Percentiles rank a stretch among this genome's conserved stretches.
phyloP scores from a whole-genome alignment of 345 rosid genomes.

The Dipteronia sinensis region DNA sequence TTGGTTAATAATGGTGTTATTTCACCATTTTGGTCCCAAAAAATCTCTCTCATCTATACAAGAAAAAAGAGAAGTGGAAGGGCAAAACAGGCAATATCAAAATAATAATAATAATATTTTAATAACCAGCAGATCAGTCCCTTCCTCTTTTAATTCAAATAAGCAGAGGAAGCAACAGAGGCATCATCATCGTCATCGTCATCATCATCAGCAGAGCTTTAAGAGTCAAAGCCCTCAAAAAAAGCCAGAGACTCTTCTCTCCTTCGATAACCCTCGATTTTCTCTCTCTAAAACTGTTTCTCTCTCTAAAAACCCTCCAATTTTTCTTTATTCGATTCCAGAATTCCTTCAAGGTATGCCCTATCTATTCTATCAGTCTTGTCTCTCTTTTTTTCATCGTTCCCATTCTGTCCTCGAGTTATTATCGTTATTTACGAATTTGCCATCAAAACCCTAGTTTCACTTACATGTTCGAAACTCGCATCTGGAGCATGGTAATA shows the following conservation, averaged over 20 bases:
- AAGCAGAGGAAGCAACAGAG: constrained; percentile 27
- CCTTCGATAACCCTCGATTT: constrained; percentile 16
- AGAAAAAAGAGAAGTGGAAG: neutral
- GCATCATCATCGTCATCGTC: constrained; percentile 29
- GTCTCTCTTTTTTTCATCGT: constrained; percentile 1
- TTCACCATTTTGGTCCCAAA: neutral
- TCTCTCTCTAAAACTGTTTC: constrained; percentile 15
- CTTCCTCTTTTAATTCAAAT: constrained; percentile 15
- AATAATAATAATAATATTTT: neutral
- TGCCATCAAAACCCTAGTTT: constrained; percentile 59
- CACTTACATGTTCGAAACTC: constrained; percentile 12
- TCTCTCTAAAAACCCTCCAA: neutral
- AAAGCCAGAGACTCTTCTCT: constrained; percentile 35
- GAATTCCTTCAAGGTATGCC: constrained; percentile 33
- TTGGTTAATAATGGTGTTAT: neutral
- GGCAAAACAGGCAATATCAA: constrained; percentile 11
- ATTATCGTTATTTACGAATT: constrained; percentile 31
- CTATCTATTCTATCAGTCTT: neutral
- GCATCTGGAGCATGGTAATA: constrained; percentile 11
- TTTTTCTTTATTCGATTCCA: constrained; percentile 25
- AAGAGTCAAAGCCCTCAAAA: constrained; percentile 46
- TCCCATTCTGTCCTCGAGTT: constrained; percentile 11
- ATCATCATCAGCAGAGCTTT: constrained; percentile 29
- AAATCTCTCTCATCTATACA: neutral
- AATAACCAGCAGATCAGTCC: constrained; percentile 21